phyloP scores from a whole-genome alignment of 2,329 filamentous ascomycete species.

The Coleophoma crateriformis region DNA sequence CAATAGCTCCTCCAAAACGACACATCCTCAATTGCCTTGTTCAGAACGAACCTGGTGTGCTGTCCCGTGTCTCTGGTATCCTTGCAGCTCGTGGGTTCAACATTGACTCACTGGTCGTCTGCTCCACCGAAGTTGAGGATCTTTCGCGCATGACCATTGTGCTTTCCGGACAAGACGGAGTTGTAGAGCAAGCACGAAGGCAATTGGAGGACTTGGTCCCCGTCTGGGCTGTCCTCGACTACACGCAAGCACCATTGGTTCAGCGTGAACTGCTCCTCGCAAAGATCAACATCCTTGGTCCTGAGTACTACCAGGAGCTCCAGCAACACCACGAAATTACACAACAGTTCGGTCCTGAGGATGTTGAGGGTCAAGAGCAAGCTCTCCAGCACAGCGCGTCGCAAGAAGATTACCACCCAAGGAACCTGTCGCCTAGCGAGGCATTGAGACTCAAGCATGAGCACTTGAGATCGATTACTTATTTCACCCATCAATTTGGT shows the following conservation, averaged over 20 bases:
- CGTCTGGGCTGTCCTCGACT: constrained; percentile 97
- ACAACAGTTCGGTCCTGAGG: constrained; percentile 25
- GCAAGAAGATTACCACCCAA: constrained; percentile 75
- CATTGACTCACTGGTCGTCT: constrained; percentile 96
- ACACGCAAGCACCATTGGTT: constrained; percentile 85
- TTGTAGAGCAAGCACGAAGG: constrained; percentile 92
- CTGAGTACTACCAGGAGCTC: constrained; percentile 97
- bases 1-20: constrained; percentile 78
- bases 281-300: constrained; percentile 93
- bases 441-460: constrained; percentile 95
- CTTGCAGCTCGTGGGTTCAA: constrained; percentile 96
- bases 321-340: constrained; percentile 94
- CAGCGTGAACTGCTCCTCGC: constrained; percentile 93
- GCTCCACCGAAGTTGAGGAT: constrained; percentile 95
- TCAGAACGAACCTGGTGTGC: constrained; percentile 96
- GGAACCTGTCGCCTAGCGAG: constrained; percentile 77
- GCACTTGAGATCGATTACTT: constrained; percentile 93
- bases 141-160: constrained; percentile 99
- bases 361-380: constrained; percentile 32
- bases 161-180: constrained; percentile 89
- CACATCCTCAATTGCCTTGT: constrained; percentile 98
- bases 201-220: constrained; percentile 96
- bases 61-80: constrained; percentile 94
- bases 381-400: constrained; percentile 24
- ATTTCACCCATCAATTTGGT: constrained; percentile 94